Evolutionary conservation across 1,284 basidiomycete genomes (phyloP).

Genomic region (Leccinum griseonigrum): DNA sequence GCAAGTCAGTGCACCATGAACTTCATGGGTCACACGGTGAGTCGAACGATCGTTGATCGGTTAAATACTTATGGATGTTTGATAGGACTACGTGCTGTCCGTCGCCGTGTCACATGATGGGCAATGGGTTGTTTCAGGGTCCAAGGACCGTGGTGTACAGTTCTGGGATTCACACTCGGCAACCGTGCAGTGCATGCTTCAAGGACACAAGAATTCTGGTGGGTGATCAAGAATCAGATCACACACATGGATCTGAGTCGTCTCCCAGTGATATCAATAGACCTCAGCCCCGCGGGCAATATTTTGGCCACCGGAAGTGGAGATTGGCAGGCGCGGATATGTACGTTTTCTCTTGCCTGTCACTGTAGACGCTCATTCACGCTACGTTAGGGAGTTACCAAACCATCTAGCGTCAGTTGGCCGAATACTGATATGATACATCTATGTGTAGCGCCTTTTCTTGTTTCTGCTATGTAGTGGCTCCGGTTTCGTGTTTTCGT

Average conservation of each 20-base stretch:
- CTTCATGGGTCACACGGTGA: conserved; percentile 82
- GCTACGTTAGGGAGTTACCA: conserved; percentile 29
- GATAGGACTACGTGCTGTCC: conserved; percentile 73
- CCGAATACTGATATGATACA: conserved; percentile 13
- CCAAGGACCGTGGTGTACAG: conserved; percentile 87
- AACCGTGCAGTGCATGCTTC: conserved; percentile 79
- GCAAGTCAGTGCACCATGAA: conserved; percentile 66
- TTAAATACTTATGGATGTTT: conserved; percentile 5
- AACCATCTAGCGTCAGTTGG: conserved; percentile 21
- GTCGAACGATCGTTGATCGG: conserved; percentile 18
- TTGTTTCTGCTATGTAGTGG: conserved; percentile 31
- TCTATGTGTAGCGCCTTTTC: conserved; percentile 29
- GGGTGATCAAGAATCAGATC: conserved; percentile 7
- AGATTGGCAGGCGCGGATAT: conserved; percentile 81
- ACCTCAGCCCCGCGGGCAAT: conserved; percentile 72
- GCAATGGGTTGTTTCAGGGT: conserved; percentile 86
- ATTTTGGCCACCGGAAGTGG: conserved; percentile 85
- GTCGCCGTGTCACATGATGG: conserved; percentile 84
- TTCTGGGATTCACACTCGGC: conserved; percentile 83
- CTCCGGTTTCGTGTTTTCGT: conserved; percentile 9
- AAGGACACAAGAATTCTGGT: conserved; percentile 89
- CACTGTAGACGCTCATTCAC: conserved; percentile 5
- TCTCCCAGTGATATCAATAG: conserved; percentile 75
- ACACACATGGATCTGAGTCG: conserved; percentile 15
- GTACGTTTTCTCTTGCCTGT: conserved; percentile 40